Percentiles rank a stretch among this genome's conserved stretches.
These are phyloP conservation scores for Meyerozyma carpophila DNA, from an alignment of 1,139 yeast genomes.

Conservation along the genomic window DNA sequence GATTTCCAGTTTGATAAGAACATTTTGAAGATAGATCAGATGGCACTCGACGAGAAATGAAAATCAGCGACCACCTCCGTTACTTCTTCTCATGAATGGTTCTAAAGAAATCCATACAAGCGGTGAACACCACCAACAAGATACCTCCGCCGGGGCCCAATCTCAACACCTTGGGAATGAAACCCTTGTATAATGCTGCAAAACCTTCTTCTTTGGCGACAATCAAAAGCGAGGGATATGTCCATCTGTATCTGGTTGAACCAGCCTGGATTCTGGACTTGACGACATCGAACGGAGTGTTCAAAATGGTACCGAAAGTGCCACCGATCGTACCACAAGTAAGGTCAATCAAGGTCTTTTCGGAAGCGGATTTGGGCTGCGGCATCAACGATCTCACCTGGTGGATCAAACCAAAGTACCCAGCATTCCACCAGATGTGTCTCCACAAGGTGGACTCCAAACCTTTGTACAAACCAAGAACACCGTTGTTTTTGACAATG, in stretches of 20 bases:
- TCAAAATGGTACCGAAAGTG: constrained; percentile 85
- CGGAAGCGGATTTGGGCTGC: constrained; percentile 58
- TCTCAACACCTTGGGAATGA: constrained; percentile 94
- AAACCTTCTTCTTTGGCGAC: constrained; percentile 85
- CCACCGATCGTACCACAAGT: constrained; percentile 96
- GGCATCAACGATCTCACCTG: constrained; percentile 81
- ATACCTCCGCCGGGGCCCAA: constrained; percentile 99
- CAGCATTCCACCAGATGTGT: constrained; percentile 96
- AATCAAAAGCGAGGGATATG: constrained; percentile 70
- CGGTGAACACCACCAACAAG: constrained; percentile 87
- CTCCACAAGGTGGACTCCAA: constrained; percentile 97
- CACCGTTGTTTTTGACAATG: constrained; percentile 71
- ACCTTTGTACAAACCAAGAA: constrained; percentile 85
- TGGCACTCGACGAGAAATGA: constrained; percentile 1
- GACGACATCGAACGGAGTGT: constrained; percentile 97
- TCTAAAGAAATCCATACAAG: constrained; percentile 93
- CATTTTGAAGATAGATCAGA: background rate
- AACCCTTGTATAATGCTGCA: constrained; percentile 85
- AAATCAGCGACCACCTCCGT: background rate
- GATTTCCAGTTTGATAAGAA: background rate
- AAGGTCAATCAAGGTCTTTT: constrained; percentile 80
- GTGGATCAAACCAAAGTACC: constrained; percentile 92
- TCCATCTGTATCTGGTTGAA: constrained; percentile 84
- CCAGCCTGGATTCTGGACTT: constrained; percentile 96
- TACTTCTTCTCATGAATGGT: constrained; percentile 38